These are phyloP conservation scores for Trichoderma endophyticum DNA, from an alignment of 2,329 filamentous ascomycete genomes.

Conservation along the genomic window DNA sequence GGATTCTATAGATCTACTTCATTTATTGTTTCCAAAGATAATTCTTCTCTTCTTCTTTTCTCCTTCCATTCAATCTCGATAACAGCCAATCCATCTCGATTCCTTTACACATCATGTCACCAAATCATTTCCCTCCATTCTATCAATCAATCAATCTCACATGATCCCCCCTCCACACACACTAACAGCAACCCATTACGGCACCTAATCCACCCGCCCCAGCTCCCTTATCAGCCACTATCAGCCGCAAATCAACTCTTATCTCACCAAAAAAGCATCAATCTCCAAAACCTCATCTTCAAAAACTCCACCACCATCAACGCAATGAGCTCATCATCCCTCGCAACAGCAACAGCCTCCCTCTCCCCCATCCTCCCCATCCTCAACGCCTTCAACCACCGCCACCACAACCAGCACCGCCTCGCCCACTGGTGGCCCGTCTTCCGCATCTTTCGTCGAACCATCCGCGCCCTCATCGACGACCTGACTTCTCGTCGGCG, in stretches of 20 bases:
- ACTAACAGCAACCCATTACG: not conserved
- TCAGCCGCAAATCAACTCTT: not conserved
- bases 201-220: not conserved
- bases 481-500: conserved; percentile 10
- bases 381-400: conserved; percentile 71
- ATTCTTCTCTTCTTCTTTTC: not conserved
- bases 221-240: not conserved
- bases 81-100: not conserved
- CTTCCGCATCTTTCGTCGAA: conserved; percentile 68
- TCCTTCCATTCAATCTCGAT: not conserved
- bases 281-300: not conserved
- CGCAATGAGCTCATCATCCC: not conserved
- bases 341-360: conserved; percentile 23
- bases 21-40: too few species aligned
- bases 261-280: not conserved
- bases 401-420: conserved; percentile 90
- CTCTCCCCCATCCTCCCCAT: conserved; percentile 48
- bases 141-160: not conserved
- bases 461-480: conserved; percentile 52
- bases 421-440: conserved; percentile 75
- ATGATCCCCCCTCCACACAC: not conserved
- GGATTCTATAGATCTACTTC: too few species aligned
- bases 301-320: not conserved
- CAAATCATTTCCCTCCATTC: not conserved
- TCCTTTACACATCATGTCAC: not conserved